Base-by-base conservation (phyloP, 768 basidiomycete genomes). In the Collybiopsis confluens region DNA sequence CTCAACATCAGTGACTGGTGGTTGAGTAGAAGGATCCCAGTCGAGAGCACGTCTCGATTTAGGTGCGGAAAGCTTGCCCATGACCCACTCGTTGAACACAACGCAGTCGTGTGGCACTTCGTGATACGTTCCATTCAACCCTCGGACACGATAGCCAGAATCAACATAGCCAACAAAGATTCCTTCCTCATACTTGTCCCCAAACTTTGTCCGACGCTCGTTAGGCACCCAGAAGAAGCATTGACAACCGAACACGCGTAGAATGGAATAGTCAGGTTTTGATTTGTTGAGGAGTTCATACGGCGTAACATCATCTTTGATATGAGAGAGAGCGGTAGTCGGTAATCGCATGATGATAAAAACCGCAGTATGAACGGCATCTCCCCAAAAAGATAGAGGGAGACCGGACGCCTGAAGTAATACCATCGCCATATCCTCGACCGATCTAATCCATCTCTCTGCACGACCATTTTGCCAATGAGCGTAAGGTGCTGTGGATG, bases 391-490 rank as follows among this genome's bases (percentile, higher is more conserved):
- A 7, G 49, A 50, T 21, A 49, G 28, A 21, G 63, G 60, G 36
- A 65, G 48, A 47, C 58, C 42, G 21, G 60, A 53, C 40, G 64
- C 55, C 23, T 38, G 26, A 3, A 75, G 61, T 62, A 76, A 69
- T 0, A 68, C 59, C 11, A 54, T 58, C 4, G 68, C 61, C 15
- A 56, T 60, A 20, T 75, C 68, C 0, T 61, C 55, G 26, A 79
- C 59, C 0, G 68, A 70, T 2, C 66, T 55, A 37, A 78, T 78
- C 2, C 58, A 56, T 1, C 68, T 56, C 56, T 80, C 73, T 2
- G 73, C 73, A 3, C 75, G 65, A 20, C 73, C 70, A 55, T 79
- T 80, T 46, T 77, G 71, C 60, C 75, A 68, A 1, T 72, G 73
- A 42, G 57, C 59, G 33, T 64, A 61, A 4, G 61, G 46, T 24